Conservation (phyloP, 1,139 yeast species). For the Yamadazyma conglobata region DNA sequence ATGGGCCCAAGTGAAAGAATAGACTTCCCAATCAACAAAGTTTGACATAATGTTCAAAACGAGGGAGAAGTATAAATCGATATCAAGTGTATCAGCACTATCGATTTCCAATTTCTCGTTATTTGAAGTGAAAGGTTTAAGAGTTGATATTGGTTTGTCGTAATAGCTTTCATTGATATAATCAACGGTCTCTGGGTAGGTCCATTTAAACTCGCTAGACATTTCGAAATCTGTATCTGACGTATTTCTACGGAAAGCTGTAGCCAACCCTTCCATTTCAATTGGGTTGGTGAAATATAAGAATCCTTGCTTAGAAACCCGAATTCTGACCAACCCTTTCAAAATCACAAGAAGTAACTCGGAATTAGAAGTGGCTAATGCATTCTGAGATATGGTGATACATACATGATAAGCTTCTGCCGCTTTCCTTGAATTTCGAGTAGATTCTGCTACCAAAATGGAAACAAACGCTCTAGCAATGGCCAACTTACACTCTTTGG, state of each 20-base stretch:
- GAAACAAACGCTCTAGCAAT: conserved; percentile 32
- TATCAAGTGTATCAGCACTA: conserved; percentile 26
- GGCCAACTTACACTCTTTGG: conserved; percentile 16
- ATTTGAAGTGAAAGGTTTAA: conserved; percentile 15
- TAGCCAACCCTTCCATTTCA: conserved; percentile 67
- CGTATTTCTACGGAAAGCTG: conserved; percentile 52
- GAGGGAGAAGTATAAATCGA: conserved; percentile 50
- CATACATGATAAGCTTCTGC: conserved; percentile 26
- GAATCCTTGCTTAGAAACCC: conserved; percentile 46
- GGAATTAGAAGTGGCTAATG: conserved; percentile 24
- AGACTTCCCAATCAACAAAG: conserved; percentile 68
- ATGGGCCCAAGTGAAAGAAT: conserved; percentile 65
- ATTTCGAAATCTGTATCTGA: conserved; percentile 20
- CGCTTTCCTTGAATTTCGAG: conserved; percentile 26
- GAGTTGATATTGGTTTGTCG: conserved; percentile 26
- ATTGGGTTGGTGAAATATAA: conserved; percentile 52
- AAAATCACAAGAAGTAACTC: conserved; percentile 47
- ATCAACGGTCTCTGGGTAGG: conserved; percentile 53
- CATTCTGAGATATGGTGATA: conserved; percentile 24
- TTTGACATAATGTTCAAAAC: conserved; percentile 50
- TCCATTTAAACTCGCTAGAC: conserved; percentile 40
- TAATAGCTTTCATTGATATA: conserved; percentile 45
- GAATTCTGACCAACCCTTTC: conserved; percentile 52
- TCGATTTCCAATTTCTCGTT: conserved; percentile 12
- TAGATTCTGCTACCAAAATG: conserved; percentile 27